phyloP scores from a whole-genome alignment of 495 filamentous ascomycete genomes.

The Alectoria sarmentosa region DNA sequence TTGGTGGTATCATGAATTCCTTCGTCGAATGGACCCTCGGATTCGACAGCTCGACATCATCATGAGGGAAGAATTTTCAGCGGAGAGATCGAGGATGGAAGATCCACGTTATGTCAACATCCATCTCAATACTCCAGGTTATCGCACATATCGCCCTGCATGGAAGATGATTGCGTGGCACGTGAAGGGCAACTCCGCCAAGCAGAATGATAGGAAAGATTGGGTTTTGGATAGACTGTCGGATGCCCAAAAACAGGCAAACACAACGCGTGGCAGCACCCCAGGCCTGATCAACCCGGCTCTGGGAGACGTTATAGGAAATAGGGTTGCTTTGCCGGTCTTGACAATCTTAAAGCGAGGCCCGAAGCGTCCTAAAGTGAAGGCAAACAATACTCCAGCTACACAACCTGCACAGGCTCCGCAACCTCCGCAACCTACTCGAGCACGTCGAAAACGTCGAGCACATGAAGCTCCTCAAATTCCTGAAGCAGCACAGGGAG shows the following conservation, averaged over 20 bases:
- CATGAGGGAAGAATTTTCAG: neutral
- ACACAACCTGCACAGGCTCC: neutral
- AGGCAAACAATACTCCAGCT: neutral
- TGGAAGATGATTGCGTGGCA: slow-evolving; percentile 1
- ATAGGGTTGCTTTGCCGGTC: neutral
- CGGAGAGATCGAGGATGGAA: neutral
- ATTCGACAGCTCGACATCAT: slow-evolving; percentile 5
- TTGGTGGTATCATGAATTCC: slow-evolving; percentile 9
- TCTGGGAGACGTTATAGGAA: neutral
- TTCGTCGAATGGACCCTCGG: slow-evolving; percentile 9
- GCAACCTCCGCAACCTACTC: too few relatives aligned
- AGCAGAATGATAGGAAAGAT: neutral
- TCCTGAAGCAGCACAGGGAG: neutral
- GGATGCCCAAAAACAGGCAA: neutral
- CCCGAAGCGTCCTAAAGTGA: neutral
- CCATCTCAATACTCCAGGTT: neutral
- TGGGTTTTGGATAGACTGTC: neutral
- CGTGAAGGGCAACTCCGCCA: neutral
- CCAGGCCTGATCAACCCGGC: neutral
- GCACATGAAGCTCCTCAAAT: neutral
- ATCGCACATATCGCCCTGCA: neutral
- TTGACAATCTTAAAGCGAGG: neutral
- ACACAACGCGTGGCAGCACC: neutral
- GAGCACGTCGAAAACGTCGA: too few relatives aligned
- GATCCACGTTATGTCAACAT: neutral